Evolutionary conservation across 2,329 filamentous ascomycete genomes (phyloP).

Genomic region (Coniochaeta pulveracea): DNA sequence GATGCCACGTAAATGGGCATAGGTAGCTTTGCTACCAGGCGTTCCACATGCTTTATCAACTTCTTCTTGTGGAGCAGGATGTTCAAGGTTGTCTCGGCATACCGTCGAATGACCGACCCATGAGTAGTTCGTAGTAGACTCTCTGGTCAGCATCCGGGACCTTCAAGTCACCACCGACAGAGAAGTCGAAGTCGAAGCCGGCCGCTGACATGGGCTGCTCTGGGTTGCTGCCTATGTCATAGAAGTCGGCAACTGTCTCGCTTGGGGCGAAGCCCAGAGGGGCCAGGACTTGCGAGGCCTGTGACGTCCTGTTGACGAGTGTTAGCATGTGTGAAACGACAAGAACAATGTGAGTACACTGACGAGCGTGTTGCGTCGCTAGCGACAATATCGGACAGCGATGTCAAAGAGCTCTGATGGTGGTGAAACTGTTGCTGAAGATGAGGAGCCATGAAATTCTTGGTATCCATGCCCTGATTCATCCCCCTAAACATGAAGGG

Average conservation of each 20-base stretch:
- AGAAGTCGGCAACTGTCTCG: conserved; percentile 24
- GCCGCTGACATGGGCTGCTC: conserved; percentile 16
- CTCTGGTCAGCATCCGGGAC: conserved; percentile 23
- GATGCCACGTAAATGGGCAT: no score
- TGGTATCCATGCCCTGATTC: background rate
- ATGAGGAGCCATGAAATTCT: no score
- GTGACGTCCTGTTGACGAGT: conserved; percentile 16
- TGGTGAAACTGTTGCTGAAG: background rate
- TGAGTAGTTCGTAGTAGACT: conserved; percentile 25
- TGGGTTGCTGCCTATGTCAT: conserved; percentile 23
- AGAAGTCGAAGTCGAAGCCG: no score
- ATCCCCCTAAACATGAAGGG: background rate
- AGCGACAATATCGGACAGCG: conserved; percentile 22
- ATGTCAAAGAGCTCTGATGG: conserved; percentile 11
- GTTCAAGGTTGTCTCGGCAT: background rate
- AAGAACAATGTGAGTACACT: conserved; percentile 5
- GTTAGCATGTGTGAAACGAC: conserved; percentile 2
- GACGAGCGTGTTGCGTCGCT: conserved; percentile 23
- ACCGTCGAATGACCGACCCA: conserved; percentile 15
- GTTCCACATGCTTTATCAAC: no score
- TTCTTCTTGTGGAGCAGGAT: no score
- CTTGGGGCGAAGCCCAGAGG: conserved; percentile 24
- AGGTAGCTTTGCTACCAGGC: no score
- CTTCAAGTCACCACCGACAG: conserved; percentile 16
- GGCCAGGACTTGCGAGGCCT: conserved; percentile 22